phyloP scores from a whole-genome alignment of 768 basidiomycete species.

The Phallus indusiatus region DNA sequence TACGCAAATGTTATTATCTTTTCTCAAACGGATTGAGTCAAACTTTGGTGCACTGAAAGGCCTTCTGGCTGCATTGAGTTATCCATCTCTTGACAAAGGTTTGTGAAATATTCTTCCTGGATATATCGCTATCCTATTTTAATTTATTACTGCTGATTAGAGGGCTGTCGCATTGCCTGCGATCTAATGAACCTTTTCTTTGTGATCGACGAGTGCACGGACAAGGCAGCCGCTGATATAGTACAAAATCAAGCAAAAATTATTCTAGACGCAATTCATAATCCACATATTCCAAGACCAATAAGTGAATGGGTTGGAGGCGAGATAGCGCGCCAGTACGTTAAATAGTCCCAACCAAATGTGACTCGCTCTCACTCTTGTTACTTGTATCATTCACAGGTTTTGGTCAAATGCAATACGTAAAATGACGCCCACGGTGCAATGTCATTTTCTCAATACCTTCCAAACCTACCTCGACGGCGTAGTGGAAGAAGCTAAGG shows the following conservation, averaged over 20 bases:
- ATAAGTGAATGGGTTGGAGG: not conserved
- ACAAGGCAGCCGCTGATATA: slow-evolving; percentile 24
- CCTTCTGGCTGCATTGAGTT: slow-evolving; percentile 30
- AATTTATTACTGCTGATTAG: slow-evolving; percentile 13
- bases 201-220: slow-evolving; percentile 42
- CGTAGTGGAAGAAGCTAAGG: slow-evolving; percentile 17
- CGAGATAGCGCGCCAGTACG: no score
- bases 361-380: not conserved
- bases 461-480: slow-evolving; percentile 18
- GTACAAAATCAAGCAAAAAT: slow-evolving; percentile 24
- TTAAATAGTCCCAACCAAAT: not conserved
- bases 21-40: not conserved
- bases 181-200: slow-evolving; percentile 46
- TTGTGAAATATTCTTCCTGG: not conserved
- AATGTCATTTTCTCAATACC: slow-evolving; percentile 15
- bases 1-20: slow-evolving; percentile 14
- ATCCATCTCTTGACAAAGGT: slow-evolving; percentile 28
- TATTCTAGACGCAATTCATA: slow-evolving; percentile 30
- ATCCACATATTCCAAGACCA: not conserved
- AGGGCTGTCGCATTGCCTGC: slow-evolving; percentile 27
- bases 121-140: not conserved
- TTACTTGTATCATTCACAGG: no score
- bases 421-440: not conserved
- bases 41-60: slow-evolving; percentile 20
- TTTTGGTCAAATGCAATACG: slow-evolving; percentile 3